Conservation (phyloP, 208 protist species). For the Wallacemonas rigidus region DNA sequence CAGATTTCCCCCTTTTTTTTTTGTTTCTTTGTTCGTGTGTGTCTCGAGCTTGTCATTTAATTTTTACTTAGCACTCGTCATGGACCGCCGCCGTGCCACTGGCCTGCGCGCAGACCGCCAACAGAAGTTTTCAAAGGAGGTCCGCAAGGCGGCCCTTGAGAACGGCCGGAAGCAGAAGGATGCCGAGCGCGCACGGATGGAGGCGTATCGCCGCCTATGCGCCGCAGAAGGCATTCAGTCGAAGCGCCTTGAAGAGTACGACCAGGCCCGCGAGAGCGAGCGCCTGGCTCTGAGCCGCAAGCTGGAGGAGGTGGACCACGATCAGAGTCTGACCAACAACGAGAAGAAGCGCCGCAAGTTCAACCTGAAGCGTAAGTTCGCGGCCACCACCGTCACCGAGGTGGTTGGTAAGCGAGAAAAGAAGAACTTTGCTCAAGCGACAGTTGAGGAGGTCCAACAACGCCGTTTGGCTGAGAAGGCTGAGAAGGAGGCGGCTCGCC, state of each 20-base stretch:
- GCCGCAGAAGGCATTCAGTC: conserved; percentile 82
- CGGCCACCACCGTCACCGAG: conserved; percentile 72
- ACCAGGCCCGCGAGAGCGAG: conserved; percentile 32
- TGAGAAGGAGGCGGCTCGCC: conserved; percentile 35
- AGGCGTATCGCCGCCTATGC: conserved; percentile 87
- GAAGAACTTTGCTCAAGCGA: conserved; percentile 58
- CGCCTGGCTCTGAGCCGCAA: conserved; percentile 32
- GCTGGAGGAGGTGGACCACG: conserved; percentile 76
- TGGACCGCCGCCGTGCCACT: conserved; percentile 48
- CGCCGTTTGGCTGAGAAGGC: conserved; percentile 59
- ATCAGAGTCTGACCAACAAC: conserved; percentile 86
- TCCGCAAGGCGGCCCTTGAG: conserved; percentile 58
- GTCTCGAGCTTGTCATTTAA: too few species aligned
- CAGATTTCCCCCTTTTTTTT: background rate
- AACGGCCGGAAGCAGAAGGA: conserved; percentile 77
- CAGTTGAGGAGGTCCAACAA: conserved; percentile 51
- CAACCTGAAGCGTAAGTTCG: conserved; percentile 87
- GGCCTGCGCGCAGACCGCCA: conserved; percentile 77
- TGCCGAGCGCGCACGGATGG: conserved; percentile 79
- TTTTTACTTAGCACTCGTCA: background rate
- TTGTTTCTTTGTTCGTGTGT: background rate
- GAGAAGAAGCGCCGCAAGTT: conserved; percentile 88
- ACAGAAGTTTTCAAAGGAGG: conserved; percentile 67
- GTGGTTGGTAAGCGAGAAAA: conserved; percentile 63
- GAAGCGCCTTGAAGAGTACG: conserved; percentile 83